Conservation (phyloP, 1,284 basidiomycete genomes). For the Phaffia rhodozyma region DNA sequence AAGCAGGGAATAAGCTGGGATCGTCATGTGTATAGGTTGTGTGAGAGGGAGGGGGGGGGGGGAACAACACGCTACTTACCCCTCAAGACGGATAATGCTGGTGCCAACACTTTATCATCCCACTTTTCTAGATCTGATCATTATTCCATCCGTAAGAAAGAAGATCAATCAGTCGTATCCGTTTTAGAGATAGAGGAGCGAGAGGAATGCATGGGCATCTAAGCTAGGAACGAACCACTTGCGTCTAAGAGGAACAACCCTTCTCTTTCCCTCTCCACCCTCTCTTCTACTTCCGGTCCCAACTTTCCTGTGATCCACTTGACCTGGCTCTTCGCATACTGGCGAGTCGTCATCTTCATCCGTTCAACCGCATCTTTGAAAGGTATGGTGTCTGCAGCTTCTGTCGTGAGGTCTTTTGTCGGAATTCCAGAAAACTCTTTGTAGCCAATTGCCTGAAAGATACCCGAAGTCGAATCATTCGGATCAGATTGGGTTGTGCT, state of each 20-base stretch:
- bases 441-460: constrained; percentile 93
- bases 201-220: not conserved
- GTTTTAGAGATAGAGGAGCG: not conserved
- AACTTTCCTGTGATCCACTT: constrained; percentile 89
- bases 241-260: constrained; percentile 15
- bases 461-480: constrained; percentile 59
- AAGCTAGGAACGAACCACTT: not conserved
- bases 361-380: constrained; percentile 48
- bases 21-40: not conserved
- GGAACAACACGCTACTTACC: not conserved
- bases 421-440: constrained; percentile 61
- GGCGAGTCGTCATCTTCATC: constrained; percentile 77
- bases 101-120: constrained; percentile 14
- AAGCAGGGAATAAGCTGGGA: not conserved
- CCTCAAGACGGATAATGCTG: constrained; percentile 10
- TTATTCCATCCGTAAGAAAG: not conserved
- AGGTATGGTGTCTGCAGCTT: constrained; percentile 37
- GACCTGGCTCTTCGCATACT: constrained; percentile 84
- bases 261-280: not conserved
- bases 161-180: not conserved
- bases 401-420: constrained; percentile 34
- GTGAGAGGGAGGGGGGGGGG: too few relatives aligned
- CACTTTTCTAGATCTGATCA: not conserved
- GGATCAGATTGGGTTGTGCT: constrained; percentile 21
- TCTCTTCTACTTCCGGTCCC: constrained; percentile 54